Evolutionary conservation across 2,329 filamentous ascomycete genomes (phyloP).

Genomic region (Phaeosphaeria sp.): DNA sequence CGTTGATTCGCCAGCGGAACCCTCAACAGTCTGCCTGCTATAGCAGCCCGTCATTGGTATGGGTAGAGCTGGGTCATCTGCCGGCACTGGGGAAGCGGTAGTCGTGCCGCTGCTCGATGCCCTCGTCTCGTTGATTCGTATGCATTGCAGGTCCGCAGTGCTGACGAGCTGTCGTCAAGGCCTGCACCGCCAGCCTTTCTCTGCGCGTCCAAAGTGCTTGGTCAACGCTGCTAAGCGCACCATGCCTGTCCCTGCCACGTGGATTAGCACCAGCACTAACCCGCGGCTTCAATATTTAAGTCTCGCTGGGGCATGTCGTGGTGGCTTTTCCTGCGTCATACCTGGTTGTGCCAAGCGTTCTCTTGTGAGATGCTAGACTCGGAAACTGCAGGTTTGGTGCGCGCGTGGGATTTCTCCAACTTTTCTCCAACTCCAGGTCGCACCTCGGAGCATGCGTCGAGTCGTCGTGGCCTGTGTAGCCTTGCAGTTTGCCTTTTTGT

Average conservation of each 20-base stretch:
- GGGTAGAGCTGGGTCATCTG: neutral
- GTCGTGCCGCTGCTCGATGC: conserved; percentile 2
- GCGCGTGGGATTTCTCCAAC: conserved; percentile 3
- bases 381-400: neutral
- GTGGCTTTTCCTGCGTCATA: conserved; percentile 5
- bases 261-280: conserved; percentile 6
- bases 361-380: conserved; percentile 1
- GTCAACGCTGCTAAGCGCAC: neutral
- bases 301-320: neutral
- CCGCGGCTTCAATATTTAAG: neutral
- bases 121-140: conserved; percentile 3
- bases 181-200: neutral
- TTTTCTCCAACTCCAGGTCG: neutral
- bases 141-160: neutral
- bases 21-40: conserved; percentile 1
- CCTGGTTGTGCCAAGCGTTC: neutral
- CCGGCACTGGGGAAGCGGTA: conserved; percentile 11
- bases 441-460: neutral
- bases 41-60: neutral
- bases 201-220: neutral
- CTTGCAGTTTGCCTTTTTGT: neutral
- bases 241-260: conserved; percentile 13
- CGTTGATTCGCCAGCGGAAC: neutral
- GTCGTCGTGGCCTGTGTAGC: neutral
- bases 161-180: neutral